Evolutionary conservation across 2,329 filamentous ascomycete species (phyloP), one percentile per base, ranked within the genome.

Genomic region (Teratosphaeriaceae sp.): DNA sequence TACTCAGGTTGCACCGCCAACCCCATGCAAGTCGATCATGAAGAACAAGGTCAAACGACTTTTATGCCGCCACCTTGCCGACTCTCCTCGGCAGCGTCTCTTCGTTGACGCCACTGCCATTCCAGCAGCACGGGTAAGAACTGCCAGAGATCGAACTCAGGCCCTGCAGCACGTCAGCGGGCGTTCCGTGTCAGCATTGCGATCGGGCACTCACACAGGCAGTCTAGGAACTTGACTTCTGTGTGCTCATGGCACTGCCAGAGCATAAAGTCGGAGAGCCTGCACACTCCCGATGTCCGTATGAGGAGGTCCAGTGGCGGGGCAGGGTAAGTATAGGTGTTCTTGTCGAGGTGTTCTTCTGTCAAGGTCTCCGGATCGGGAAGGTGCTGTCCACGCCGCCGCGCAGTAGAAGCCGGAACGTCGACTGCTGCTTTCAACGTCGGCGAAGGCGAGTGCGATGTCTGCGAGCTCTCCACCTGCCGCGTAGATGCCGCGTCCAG

Each of bases 161-260:
- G 92, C 92, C 92, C 31, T 34, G 15, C 5, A 11, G n/a, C 29
- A 5, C 5, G n/a, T 31, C 29, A 31, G 29, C 29, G 9, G 15
- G 16, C 11, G 29, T 11, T n/a, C 16, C 15, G 29, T 15, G 9
- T 11, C 8, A 33, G 16, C 8, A 6, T 33, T 6, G 29, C 9
- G 20, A 20, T 4, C 3, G 12, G 31, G 15, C 3, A 34, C 31
- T 34, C 4, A 34, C 31, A 98, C 49, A 95, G 73, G 51, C 87
- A 92, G 56, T 94, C 79, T 44, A 96, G 68, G 62, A 97, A 98
- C 46, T 94, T 87, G 51, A 98, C 84, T 47, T 94, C 85, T 0
- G 92, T 96, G 50, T 90, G 75, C 60, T 95, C 80, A 60, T 97
- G 89, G 57, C 87, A 92, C 66, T 98, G 92, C 92, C 92, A 98